Percentiles rank a stretch among this genome's conserved stretches.
Evolutionary conservation across 2,329 filamentous ascomycete species (phyloP).

Genomic region (Leptodontidium sp.): DNA sequence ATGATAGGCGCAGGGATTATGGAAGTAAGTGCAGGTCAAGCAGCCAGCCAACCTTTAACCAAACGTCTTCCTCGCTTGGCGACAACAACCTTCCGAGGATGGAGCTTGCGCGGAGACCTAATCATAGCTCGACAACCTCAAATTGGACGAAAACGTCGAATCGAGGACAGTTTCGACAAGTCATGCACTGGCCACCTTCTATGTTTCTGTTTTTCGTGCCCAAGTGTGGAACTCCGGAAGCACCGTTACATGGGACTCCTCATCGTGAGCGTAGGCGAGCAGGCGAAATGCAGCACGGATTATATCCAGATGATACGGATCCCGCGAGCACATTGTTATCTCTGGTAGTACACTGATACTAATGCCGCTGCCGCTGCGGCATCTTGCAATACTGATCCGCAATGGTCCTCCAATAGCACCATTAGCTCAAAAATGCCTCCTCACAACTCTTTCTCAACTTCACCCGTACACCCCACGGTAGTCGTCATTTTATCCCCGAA

Average conservation of each 20-base stretch:
- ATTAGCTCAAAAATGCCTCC: neutral
- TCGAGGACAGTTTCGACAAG: conserved; percentile 11
- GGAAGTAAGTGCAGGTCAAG: neutral
- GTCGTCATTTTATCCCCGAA: conserved; percentile 13
- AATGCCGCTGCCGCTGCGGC: conserved; percentile 14
- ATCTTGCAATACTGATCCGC: conserved; percentile 11
- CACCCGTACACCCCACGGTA: conserved; percentile 4
- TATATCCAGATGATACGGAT: conserved; percentile 16
- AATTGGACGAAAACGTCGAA: conserved; percentile 9
- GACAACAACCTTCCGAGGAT: conserved; percentile 16
- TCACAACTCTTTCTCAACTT: neutral
- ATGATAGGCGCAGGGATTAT: conserved; percentile 3
- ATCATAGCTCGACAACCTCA: neutral
- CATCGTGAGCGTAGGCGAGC: conserved; percentile 8
- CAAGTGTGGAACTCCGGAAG: conserved; percentile 9
- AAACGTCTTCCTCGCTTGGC: conserved; percentile 19
- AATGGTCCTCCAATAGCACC: conserved; percentile 1
- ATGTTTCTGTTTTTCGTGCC: conserved; percentile 12
- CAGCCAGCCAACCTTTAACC: conserved; percentile 10
- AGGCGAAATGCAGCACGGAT: conserved; percentile 9
- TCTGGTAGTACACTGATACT: conserved; percentile 17
- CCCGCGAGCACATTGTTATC: conserved; percentile 3
- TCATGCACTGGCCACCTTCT: conserved; percentile 6
- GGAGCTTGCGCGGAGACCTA: conserved; percentile 1
- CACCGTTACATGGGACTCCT: conserved; percentile 7